Base-by-base conservation (phyloP, 2,329 filamentous ascomycete genomes). In the Lecanicillium sp. region DNA sequence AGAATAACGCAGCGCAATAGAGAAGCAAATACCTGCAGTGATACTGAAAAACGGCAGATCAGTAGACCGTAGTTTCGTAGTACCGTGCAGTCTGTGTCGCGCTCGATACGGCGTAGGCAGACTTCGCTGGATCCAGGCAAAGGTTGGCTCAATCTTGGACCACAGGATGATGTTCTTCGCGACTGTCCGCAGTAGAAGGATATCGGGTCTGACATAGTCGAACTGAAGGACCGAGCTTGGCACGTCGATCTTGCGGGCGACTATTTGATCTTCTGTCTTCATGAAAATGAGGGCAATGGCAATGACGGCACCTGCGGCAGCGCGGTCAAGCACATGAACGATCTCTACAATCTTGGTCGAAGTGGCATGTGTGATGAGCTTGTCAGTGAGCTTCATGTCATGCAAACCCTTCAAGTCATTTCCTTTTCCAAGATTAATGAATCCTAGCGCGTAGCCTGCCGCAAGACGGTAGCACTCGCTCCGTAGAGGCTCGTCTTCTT, bases 391-490 rank as follows among this genome's bases (percentile, higher is more conserved):
- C 39, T 84, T 82, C 89, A 98, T 95, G 59, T 97, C 93, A 55
- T 95, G 87, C 40, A 98, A 75, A 9, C 91, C 91, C 60, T 85
- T 85, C 23, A 97, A 73, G 58, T 96, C 87, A 52, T 82, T 86
- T 17, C 93, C 94, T 60, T 91, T 94, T 48, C 86, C 93, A 1
- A 98, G 72, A 63, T 98, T 98, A 66, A 98, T 96, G 55, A 94
- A 84, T 0, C 93, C 93, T 1, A 98, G 75, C 0, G 94, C 86
- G 58, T 96, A 95, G 0, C 93, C 94, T 15, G 94, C 90, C 8
- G 93, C 90, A 29, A 98, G 76, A 33, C 94, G 83, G 65, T 98
- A 98, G n/a, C 90, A 90, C 69, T 98, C 93, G 60, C 94, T 91
- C 20, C 91, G 83, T 41, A 97, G 69, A 19, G 83, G 83, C 58